Conservation (phyloP, 345 rosid genomes). For the Brassica juncea region DNA sequence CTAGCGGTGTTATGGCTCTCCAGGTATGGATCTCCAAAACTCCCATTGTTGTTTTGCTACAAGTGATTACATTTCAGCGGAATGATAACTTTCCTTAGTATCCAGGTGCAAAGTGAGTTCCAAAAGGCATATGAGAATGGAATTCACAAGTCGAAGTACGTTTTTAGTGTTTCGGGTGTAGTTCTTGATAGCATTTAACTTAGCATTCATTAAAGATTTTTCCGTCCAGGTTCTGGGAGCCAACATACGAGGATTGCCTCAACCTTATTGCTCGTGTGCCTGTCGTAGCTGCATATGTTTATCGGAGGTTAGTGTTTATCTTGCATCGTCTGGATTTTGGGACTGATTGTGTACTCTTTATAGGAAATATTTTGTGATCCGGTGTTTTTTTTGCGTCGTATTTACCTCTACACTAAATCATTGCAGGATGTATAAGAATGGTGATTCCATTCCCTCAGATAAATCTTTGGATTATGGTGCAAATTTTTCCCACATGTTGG, state of each 20-base stretch:
- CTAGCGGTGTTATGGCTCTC: slow-evolving; percentile 98
- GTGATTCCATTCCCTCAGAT: slow-evolving; percentile 66
- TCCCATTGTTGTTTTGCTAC: background rate
- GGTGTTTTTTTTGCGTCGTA: slow-evolving; percentile 7
- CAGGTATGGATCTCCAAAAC: slow-evolving; percentile 57
- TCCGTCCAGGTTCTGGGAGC: slow-evolving; percentile 87
- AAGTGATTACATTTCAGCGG: background rate
- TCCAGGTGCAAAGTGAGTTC: slow-evolving; percentile 96
- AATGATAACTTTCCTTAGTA: slow-evolving; percentile 23
- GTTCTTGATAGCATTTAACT: slow-evolving; percentile 7
- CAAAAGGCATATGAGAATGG: slow-evolving; percentile 92
- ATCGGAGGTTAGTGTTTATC: slow-evolving; percentile 63
- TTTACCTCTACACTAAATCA: slow-evolving; percentile 13
- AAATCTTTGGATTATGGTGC: slow-evolving; percentile 91
- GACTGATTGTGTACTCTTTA: background rate
- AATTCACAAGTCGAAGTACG: slow-evolving; percentile 85
- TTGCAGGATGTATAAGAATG: slow-evolving; percentile 78
- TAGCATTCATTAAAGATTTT: too few species aligned
- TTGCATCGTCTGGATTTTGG: background rate
- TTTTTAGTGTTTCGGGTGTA: slow-evolving; percentile 26
- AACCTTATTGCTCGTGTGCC: slow-evolving; percentile 93
- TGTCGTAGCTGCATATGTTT: slow-evolving; percentile 82
- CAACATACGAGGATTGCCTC: slow-evolving; percentile 89
- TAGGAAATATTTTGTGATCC: background rate
- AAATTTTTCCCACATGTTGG: slow-evolving; percentile 88